Conservation (phyloP, 257 asterid species). For the Schizonepeta tenuifolia region DNA sequence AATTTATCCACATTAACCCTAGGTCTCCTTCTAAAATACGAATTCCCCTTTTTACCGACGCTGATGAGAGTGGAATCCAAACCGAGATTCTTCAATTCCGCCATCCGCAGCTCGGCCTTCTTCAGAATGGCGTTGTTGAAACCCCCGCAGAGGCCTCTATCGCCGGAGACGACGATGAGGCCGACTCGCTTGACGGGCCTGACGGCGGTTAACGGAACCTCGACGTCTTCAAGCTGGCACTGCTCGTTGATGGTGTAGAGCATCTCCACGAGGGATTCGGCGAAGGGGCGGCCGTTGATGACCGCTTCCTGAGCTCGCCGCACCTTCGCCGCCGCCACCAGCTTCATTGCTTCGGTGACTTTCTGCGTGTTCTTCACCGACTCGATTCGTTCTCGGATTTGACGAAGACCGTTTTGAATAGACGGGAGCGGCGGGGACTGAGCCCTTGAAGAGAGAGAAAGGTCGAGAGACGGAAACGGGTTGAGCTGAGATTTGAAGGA, state of each 20-base stretch:
- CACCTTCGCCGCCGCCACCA: conserved; percentile 78
- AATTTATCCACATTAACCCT: conserved; percentile 49
- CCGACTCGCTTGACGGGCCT: conserved; percentile 73
- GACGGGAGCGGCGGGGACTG: background rate
- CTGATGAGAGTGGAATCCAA: conserved; percentile 56
- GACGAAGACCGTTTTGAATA: conserved; percentile 56
- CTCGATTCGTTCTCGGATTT: conserved; percentile 62
- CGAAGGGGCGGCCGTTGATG: conserved; percentile 62
- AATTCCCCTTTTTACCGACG: conserved; percentile 72
- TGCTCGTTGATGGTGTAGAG: conserved; percentile 60
- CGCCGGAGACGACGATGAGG: conserved; percentile 62
- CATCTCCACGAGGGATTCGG: conserved; percentile 62
- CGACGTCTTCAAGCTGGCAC: conserved; percentile 63
- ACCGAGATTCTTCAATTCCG: conserved; percentile 51
- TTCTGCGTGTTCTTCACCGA: conserved; percentile 67
- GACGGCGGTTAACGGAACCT: conserved; percentile 57
- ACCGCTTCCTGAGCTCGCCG: conserved; percentile 82
- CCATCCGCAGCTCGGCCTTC: conserved; percentile 56
- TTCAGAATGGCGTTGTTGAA: conserved; percentile 58
- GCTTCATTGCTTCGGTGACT: conserved; percentile 73
- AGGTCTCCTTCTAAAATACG: conserved; percentile 48
- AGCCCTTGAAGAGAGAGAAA: conserved; percentile 28
- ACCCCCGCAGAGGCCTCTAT: conserved; percentile 81
- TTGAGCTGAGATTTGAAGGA: conserved; percentile 47
- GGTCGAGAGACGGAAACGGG: conserved; percentile 28